These are phyloP conservation scores for Aegilops bicornis DNA, from an alignment of 176 grass and related monocot genomes.

Conservation along the genomic window DNA sequence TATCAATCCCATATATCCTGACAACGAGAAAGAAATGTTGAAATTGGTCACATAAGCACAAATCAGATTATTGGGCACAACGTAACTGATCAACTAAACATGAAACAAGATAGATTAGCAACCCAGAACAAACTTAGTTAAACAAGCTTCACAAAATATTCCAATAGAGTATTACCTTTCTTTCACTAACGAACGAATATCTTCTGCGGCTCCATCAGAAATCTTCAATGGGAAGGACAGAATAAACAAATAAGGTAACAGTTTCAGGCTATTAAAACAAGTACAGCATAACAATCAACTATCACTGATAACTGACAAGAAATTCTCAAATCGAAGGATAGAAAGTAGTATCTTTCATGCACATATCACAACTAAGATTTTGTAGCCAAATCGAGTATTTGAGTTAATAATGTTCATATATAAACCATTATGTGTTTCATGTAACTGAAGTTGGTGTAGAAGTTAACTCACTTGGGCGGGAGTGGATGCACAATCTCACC, in stretches of 20 bases:
- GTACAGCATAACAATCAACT: conserved; percentile 17
- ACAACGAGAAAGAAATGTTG: neutral
- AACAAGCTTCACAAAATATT: conserved; percentile 17
- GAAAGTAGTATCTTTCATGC: neutral
- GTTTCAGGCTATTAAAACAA: neutral
- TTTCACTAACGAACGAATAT: conserved; percentile 75
- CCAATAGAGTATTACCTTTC: conserved; percentile 64
- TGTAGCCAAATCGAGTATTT: conserved; percentile 4
- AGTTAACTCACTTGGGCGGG: neutral
- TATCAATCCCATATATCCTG: conserved; percentile 15
- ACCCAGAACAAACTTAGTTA: neutral
- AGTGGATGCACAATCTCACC: conserved; percentile 2
- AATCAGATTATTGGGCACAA: neutral
- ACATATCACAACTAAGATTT: neutral
- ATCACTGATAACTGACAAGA: neutral
- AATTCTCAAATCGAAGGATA: conserved; percentile 9
- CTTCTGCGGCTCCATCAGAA: conserved; percentile 78
- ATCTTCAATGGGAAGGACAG: conserved; percentile 53
- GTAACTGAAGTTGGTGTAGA: neutral
- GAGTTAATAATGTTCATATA: conserved; percentile 5
- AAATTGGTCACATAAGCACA: conserved; percentile 17
- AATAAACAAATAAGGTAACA: conserved; percentile 31
- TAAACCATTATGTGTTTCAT: conserved; percentile 15
- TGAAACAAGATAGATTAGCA: conserved; percentile 25
- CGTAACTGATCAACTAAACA: neutral